A percentile compares a stretch with the other conserved stretches of the same genome.
Conservation (phyloP, 441 rosid genomes). For the Populus hybrid region DNA sequence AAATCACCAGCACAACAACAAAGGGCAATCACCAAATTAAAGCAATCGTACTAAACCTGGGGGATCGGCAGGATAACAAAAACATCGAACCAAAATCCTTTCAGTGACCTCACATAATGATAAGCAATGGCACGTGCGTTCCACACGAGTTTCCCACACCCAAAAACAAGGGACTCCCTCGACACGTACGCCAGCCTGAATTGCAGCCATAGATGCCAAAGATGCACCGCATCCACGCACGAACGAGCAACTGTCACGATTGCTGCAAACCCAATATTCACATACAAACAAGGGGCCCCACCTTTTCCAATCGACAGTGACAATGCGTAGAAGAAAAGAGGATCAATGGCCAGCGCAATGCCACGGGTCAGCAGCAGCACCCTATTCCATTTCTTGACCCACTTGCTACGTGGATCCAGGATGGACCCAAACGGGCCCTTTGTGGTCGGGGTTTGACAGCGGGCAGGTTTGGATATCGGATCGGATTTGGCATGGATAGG, state of each 20-base stretch:
- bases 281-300: constrained; percentile 54
- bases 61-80: constrained; percentile 73
- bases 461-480: constrained; percentile 5
- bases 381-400: constrained; percentile 62
- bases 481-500: constrained; percentile 31
- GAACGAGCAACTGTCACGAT: constrained; percentile 51
- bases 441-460: not conserved
- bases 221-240: constrained; percentile 49
- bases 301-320: constrained; percentile 35
- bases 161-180: constrained; percentile 61
- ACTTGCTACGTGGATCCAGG: constrained; percentile 63
- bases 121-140: constrained; percentile 64
- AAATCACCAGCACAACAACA: not conserved
- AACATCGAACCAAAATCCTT: constrained; percentile 70
- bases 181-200: constrained; percentile 70
- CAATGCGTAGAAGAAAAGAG: constrained; percentile 70
- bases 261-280: constrained; percentile 59
- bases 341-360: constrained; percentile 63
- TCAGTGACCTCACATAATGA: constrained; percentile 52
- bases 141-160: constrained; percentile 86
- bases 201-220: constrained; percentile 69
- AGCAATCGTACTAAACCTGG: constrained; percentile 43
- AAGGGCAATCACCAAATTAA: not conserved
- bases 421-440: constrained; percentile 41
- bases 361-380: constrained; percentile 58